Conservation (phyloP, 192 early-diverging fungal genomes). For the Spizellomyces sp. region DNA sequence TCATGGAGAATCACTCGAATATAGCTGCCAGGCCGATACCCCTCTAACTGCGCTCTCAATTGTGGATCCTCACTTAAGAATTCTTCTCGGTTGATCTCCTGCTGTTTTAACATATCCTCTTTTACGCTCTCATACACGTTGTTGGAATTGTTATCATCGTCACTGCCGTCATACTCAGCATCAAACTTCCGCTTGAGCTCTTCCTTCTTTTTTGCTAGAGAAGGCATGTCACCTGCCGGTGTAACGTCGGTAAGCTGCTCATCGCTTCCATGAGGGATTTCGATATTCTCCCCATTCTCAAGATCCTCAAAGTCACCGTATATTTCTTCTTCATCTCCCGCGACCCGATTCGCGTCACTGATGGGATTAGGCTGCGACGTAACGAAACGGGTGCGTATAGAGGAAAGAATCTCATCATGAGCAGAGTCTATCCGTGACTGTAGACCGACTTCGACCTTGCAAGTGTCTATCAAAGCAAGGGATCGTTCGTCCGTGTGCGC, state of each 20-base stretch:
- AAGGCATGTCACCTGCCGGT: constrained; percentile 41
- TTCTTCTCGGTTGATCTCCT: constrained; percentile 79
- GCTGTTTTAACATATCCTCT: constrained; percentile 84
- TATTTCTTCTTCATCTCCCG: constrained; percentile 59
- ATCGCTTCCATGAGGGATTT: constrained; percentile 17
- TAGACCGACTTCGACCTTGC: constrained; percentile 58
- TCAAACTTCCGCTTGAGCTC: constrained; percentile 94
- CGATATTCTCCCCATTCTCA: constrained; percentile 61
- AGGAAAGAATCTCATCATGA: constrained; percentile 63
- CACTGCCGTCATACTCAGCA: constrained; percentile 73
- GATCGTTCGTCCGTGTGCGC: constrained; percentile 20
- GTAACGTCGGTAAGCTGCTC: not conserved
- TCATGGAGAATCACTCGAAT: constrained; percentile 87
- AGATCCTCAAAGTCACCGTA: constrained; percentile 81
- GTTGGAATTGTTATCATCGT: constrained; percentile 70
- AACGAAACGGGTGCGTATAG: constrained; percentile 75
- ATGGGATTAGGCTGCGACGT: constrained; percentile 54
- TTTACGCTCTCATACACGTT: constrained; percentile 91
- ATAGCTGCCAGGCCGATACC: constrained; percentile 91
- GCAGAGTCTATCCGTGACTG: constrained; percentile 72
- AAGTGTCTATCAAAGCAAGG: constrained; percentile 67
- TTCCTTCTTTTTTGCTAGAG: constrained; percentile 80
- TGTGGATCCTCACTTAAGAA: constrained; percentile 82
- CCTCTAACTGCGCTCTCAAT: constrained; percentile 81
- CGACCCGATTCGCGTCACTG: constrained; percentile 31